Conservation (phyloP, 768 basidiomycete species). For the Podaxis sp. region DNA sequence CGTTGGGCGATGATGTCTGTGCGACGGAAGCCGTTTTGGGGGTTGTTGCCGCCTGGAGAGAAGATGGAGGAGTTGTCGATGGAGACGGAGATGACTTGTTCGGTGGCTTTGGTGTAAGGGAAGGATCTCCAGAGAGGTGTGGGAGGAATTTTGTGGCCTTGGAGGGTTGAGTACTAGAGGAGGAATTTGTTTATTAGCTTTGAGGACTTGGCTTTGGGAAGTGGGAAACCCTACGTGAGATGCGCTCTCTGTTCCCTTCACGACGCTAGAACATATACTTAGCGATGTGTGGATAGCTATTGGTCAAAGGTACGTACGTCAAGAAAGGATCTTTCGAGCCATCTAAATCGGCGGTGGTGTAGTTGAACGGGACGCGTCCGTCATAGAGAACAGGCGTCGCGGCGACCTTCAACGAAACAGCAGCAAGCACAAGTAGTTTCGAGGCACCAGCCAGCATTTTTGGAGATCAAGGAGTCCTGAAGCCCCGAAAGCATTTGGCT, state of each 20-base stretch:
- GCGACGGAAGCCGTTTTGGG: constrained; percentile 56
- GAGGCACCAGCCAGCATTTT: constrained; percentile 3
- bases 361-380: constrained; percentile 48
- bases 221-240: constrained; percentile 38
- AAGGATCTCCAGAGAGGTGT: constrained; percentile 48
- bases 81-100: constrained; percentile 49
- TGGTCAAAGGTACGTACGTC: constrained; percentile 38
- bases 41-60: constrained; percentile 43
- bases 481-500: background rate
- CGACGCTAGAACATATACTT: constrained; percentile 36
- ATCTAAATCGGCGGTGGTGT: constrained; percentile 43
- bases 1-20: constrained; percentile 57
- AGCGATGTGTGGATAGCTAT: background rate
- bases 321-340: constrained; percentile 48
- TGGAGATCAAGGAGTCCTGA: background rate
- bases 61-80: constrained; percentile 62
- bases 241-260: constrained; percentile 52
- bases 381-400: constrained; percentile 36
- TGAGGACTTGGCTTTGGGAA: background rate
- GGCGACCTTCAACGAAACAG: background rate
- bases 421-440: background rate
- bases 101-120: constrained; percentile 24
- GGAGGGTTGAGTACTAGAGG: constrained; percentile 41
- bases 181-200: background rate
- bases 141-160: constrained; percentile 33